Conservation (phyloP, 257 asterid species). For the Pogostemon cablin region DNA sequence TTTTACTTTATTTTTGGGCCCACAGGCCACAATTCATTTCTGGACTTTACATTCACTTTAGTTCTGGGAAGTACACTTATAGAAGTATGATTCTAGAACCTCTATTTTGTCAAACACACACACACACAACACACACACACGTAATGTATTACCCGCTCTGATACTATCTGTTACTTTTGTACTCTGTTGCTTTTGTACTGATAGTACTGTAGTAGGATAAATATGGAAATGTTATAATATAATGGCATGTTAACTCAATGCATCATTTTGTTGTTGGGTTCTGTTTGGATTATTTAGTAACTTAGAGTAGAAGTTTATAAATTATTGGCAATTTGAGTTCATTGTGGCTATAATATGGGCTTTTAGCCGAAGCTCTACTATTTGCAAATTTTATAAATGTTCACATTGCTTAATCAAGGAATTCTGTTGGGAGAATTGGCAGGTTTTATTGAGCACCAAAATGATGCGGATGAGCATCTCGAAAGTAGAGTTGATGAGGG, state of each 20-base stretch:
- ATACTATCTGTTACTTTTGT: conserved; percentile 15
- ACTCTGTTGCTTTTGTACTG: neutral
- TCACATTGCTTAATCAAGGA: conserved; percentile 21
- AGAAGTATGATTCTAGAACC: conserved; percentile 9
- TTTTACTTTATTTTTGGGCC: neutral
- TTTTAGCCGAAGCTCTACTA: neutral
- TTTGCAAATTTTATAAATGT: neutral
- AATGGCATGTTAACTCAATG: neutral
- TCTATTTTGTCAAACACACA: conserved; percentile 20
- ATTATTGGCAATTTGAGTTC: conserved; percentile 6
- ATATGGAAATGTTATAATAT: neutral
- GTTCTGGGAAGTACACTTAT: neutral
- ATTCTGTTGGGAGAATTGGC: conserved; percentile 32
- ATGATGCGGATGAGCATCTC: conserved; percentile 42
- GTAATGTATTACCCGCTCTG: neutral
- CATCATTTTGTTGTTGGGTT: neutral
- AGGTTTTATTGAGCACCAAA: conserved; percentile 55
- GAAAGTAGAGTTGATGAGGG: conserved; percentile 42
- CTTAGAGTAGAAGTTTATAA: neutral
- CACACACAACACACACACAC: conserved; percentile 13
- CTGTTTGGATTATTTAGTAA: neutral
- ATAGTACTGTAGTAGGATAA: neutral
- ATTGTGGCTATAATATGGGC: conserved; percentile 4
- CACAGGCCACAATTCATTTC: neutral
- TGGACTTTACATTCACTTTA: neutral